These are phyloP conservation scores for Volvox carteri DNA, from an alignment of 163 green algal species.

Conservation along the genomic window DNA sequence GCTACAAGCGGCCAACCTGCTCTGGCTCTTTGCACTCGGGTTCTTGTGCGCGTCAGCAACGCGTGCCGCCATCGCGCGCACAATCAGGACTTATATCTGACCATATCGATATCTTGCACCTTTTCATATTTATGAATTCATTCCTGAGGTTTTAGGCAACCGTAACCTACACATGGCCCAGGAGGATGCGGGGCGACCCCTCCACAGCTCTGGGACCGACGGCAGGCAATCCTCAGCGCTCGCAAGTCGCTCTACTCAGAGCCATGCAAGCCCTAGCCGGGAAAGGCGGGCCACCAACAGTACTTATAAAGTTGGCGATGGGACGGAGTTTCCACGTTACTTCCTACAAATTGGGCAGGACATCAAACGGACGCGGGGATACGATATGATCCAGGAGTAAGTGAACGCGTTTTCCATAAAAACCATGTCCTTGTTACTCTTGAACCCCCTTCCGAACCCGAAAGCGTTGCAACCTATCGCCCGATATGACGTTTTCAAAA, in stretches of 20 bases:
- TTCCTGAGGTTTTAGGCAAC: neutral
- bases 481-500: neutral
- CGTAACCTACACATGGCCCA: conserved; percentile 6
- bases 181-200: neutral
- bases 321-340: conserved; percentile 26
- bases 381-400: conserved; percentile 54
- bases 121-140: neutral
- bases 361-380: conserved; percentile 29
- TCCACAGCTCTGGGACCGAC: conserved; percentile 24
- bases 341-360: conserved; percentile 43
- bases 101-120: neutral
- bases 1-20: neutral
- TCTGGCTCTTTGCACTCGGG: neutral
- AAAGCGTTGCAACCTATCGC: neutral
- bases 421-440: neutral
- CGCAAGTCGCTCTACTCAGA: conserved; percentile 6
- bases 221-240: neutral
- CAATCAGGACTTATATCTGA: neutral
- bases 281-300: conserved; percentile 26
- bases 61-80: neutral
- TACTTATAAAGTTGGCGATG: conserved; percentile 17
- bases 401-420: neutral
- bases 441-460: conserved; percentile 7
- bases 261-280: neutral
- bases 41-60: neutral